Percentiles rank a stretch among this genome's conserved stretches.
Conservation (phyloP, 1,284 basidiomycete genomes). For the Athelia psychrophila region DNA sequence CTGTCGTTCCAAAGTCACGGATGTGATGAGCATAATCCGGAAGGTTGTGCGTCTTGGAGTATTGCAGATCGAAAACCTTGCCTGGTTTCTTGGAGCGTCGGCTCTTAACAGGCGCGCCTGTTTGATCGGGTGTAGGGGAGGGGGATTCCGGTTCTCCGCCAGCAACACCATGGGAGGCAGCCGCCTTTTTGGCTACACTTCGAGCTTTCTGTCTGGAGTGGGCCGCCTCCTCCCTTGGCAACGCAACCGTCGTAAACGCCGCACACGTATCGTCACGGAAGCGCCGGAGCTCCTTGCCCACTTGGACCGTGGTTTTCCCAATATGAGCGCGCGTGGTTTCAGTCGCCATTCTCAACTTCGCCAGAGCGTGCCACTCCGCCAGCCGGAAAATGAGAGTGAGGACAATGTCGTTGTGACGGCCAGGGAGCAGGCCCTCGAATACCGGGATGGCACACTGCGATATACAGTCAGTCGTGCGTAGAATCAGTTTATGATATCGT, state of each 20-base stretch:
- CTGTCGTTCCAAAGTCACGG: too few relatives aligned
- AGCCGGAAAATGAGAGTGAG: slow-evolving; percentile 19
- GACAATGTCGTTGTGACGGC: slow-evolving; percentile 15
- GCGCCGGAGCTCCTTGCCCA: slow-evolving; percentile 10
- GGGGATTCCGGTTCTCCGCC: slow-evolving; percentile 10
- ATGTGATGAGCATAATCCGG: too few relatives aligned
- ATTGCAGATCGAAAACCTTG: not conserved
- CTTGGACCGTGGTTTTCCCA: slow-evolving; percentile 5
- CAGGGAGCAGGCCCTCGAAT: slow-evolving; percentile 20
- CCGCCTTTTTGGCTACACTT: not conserved
- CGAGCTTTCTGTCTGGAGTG: slow-evolving; percentile 5
- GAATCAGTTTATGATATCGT: not conserved
- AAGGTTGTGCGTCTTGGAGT: too few relatives aligned
- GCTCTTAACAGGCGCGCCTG: slow-evolving; percentile 2
- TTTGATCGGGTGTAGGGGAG: slow-evolving; percentile 12
- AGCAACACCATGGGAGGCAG: slow-evolving; percentile 4
- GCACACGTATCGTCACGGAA: slow-evolving; percentile 14
- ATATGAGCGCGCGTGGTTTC: slow-evolving; percentile 13
- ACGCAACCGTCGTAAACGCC: slow-evolving; percentile 17
- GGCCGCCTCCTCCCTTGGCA: slow-evolving; percentile 16
- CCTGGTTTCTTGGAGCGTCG: not conserved
- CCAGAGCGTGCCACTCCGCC: slow-evolving; percentile 20
- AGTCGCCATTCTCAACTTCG: slow-evolving; percentile 19
- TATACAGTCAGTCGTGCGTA: not conserved
- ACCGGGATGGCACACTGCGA: not conserved